These are phyloP conservation scores for Lathyrus aphaca DNA, from an alignment of 306 rosid genomes.

Conservation along the genomic window DNA sequence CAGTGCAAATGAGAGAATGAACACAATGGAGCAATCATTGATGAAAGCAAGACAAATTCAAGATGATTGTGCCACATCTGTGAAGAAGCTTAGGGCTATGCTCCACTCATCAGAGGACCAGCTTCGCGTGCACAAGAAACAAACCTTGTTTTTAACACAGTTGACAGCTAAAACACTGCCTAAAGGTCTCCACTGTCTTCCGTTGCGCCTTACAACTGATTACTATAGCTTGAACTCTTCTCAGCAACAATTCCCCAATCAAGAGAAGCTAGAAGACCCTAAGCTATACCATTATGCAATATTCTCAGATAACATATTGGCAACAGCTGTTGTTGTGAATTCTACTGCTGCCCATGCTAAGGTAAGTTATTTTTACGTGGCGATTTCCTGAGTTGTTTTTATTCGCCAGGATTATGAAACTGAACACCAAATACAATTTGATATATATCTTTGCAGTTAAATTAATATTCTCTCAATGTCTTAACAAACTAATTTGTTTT, in stretches of 20 bases:
- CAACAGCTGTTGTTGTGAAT: slow-evolving; percentile 86
- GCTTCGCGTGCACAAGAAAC: slow-evolving; percentile 90
- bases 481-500: slow-evolving; percentile 15
- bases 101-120: slow-evolving; percentile 92
- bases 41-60: slow-evolving; percentile 77
- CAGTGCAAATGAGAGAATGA: slow-evolving; percentile 77
- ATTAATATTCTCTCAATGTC: slow-evolving; percentile 9
- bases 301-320: slow-evolving; percentile 90
- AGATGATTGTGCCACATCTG: slow-evolving; percentile 70
- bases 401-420: slow-evolving; percentile 22
- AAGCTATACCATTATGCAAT: slow-evolving; percentile 79
- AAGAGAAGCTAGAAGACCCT: slow-evolving; percentile 75
- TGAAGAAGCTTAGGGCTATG: slow-evolving; percentile 94
- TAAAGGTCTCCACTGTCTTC: slow-evolving; percentile 95
- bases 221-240: slow-evolving; percentile 76
- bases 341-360: slow-evolving; percentile 72
- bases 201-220: slow-evolving; percentile 91
- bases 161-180: slow-evolving; percentile 92
- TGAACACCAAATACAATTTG: slow-evolving; percentile 8
- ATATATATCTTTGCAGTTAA: background rate
- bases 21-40: slow-evolving; percentile 83
- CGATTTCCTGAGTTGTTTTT: slow-evolving; percentile 19
- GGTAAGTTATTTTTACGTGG: slow-evolving; percentile 47
- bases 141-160: slow-evolving; percentile 81
- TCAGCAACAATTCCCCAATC: slow-evolving; percentile 68